Conservation (phyloP, 352 stramenopile genomes). For the Globisporangium parvum region DNA sequence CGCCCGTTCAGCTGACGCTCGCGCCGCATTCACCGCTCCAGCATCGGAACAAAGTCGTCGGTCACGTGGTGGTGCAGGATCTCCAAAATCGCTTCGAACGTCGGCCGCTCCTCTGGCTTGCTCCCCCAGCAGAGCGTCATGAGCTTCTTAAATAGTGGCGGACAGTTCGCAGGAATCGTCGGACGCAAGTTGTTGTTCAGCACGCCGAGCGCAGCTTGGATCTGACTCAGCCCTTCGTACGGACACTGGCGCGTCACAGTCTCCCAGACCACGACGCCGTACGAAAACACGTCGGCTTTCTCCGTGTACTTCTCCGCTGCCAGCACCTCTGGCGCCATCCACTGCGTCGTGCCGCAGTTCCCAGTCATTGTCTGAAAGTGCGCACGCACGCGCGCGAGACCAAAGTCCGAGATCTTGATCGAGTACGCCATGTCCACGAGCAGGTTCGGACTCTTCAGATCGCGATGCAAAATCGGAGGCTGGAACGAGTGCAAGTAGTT, state of each 20-base stretch:
- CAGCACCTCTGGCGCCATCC: slow-evolving; percentile 83
- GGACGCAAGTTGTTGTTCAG: slow-evolving; percentile 86
- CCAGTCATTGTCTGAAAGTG: slow-evolving; percentile 88
- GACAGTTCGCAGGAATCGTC: slow-evolving; percentile 68
- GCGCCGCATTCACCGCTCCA: background rate
- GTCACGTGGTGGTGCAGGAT: slow-evolving; percentile 34
- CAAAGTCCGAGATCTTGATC: slow-evolving; percentile 90
- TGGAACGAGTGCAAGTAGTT: slow-evolving; percentile 87
- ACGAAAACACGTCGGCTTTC: slow-evolving; percentile 86
- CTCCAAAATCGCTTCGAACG: slow-evolving; percentile 77
- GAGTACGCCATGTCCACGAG: slow-evolving; percentile 71
- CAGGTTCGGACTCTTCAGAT: slow-evolving; percentile 84
- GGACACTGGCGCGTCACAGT: slow-evolving; percentile 88
- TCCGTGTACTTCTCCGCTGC: slow-evolving; percentile 84
- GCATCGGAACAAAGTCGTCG: slow-evolving; percentile 17
- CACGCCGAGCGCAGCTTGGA: slow-evolving; percentile 82
- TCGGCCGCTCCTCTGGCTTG: slow-evolving; percentile 67
- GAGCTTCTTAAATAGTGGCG: slow-evolving; percentile 75
- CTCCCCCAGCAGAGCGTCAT: slow-evolving; percentile 83
- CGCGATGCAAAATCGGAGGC: slow-evolving; percentile 79
- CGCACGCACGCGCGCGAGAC: slow-evolving; percentile 67
- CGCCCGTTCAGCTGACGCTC: background rate
- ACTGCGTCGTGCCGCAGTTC: slow-evolving; percentile 83
- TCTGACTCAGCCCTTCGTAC: slow-evolving; percentile 89
- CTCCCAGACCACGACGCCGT: slow-evolving; percentile 82